A percentile compares a stretch with the other conserved stretches of the same genome.
phyloP scores from a whole-genome alignment of 2,329 filamentous ascomycete genomes.

The Stemphylium beticola region DNA sequence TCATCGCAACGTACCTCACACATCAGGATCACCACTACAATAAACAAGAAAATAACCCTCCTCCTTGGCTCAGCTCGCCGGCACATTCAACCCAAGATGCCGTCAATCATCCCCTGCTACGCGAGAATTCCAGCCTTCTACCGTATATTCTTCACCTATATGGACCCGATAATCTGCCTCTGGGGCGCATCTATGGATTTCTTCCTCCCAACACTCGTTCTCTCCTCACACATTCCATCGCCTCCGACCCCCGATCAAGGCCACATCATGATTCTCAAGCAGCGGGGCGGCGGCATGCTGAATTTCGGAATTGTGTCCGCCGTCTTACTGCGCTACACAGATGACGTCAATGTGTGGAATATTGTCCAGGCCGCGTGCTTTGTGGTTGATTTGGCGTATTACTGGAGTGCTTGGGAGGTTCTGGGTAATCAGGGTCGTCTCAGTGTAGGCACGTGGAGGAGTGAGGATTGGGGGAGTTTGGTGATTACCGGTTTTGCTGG shows the following conservation, averaged over 20 bases:
- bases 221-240: conserved; percentile 26
- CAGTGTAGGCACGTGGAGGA: conserved; percentile 22
- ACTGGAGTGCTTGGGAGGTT: conserved; percentile 24
- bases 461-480: conserved; percentile 45
- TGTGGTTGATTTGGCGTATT: conserved; percentile 31
- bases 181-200: conserved; percentile 40
- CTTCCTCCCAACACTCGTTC: conserved; percentile 27
- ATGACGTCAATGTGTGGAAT: conserved; percentile 29
- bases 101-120: neutral
- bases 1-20: neutral
- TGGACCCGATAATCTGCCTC: conserved; percentile 35
- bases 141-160: conserved; percentile 35
- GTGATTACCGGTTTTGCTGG: conserved; percentile 30
- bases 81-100: neutral
- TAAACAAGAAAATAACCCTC: neutral
- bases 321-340: conserved; percentile 33
- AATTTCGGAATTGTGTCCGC: conserved; percentile 35
- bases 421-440: conserved; percentile 23
- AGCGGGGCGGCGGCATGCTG: conserved; percentile 37
- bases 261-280: conserved; percentile 34
- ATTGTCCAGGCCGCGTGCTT: conserved; percentile 29
- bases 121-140: conserved; percentile 23
- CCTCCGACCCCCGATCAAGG: conserved; percentile 24
- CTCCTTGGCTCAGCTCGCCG: too few relatives aligned
- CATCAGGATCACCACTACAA: neutral